Evolutionary conservation across 2,329 filamentous ascomycete genomes (phyloP).

Genomic region (Ascomycota sp.): DNA sequence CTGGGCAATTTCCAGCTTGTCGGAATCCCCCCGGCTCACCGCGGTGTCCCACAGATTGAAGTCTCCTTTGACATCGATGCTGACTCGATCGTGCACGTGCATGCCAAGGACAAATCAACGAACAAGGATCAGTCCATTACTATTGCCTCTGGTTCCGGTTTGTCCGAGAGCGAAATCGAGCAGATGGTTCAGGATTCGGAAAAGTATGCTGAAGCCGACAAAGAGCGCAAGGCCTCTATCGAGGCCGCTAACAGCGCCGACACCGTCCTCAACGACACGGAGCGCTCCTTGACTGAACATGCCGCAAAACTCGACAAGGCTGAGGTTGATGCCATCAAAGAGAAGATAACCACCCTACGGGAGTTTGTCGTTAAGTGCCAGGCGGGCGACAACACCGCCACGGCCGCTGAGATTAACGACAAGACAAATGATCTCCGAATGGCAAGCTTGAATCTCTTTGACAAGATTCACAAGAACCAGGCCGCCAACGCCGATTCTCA

Average conservation of each 20-base stretch:
- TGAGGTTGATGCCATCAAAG: conserved; percentile 75
- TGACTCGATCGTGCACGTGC: conserved; percentile 91
- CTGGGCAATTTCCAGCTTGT: conserved; percentile 98
- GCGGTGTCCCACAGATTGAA: conserved; percentile 88
- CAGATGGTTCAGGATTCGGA: conserved; percentile 95
- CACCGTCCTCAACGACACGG: conserved; percentile 87
- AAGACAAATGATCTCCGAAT: conserved; percentile 97
- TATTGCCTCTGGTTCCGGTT: conserved; percentile 90
- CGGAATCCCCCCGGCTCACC: conserved; percentile 85
- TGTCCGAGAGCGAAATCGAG: conserved; percentile 84
- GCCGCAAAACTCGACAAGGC: conserved; percentile 91
- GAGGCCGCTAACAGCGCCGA: conserved; percentile 95
- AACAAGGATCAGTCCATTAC: conserved; percentile 99
- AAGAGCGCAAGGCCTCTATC: conserved; percentile 88
- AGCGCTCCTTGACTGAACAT: conserved; percentile 94
- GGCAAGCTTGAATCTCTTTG: conserved; percentile 86
- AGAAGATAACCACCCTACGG: conserved; percentile 72
- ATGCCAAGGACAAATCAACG: conserved; percentile 97
- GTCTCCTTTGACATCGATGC: conserved; percentile 98
- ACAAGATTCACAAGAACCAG: conserved; percentile 98
- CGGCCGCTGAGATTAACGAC: conserved; percentile 84
- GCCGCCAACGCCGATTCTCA: conserved; percentile 30
- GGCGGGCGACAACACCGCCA: conserved; percentile 67
- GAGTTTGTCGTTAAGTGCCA: conserved; percentile 89
- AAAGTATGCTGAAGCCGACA: conserved; percentile 84